These are phyloP conservation scores for Botryotinia calthae DNA, from an alignment of 2,329 filamentous ascomycete genomes.

Conservation along the genomic window DNA sequence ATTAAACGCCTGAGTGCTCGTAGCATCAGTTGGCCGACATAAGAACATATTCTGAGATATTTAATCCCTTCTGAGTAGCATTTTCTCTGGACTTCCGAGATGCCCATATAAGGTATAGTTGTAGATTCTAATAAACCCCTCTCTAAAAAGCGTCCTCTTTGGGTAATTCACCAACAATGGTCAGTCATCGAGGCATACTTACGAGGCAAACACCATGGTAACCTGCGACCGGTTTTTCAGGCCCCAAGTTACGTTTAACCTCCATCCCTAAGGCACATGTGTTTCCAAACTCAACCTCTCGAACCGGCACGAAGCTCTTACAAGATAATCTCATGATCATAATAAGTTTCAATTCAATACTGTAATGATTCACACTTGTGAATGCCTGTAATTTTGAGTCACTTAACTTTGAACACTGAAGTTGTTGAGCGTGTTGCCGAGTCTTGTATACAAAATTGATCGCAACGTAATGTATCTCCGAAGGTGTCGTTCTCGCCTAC, in stretches of 20 bases:
- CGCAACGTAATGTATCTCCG: not conserved
- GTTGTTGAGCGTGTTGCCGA: not conserved
- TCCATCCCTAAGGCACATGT: not conserved
- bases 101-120: not conserved
- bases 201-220: not conserved
- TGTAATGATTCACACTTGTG: slow-evolving; percentile 19
- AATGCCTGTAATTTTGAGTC: not conserved
- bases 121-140: not conserved
- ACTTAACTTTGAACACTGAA: not conserved
- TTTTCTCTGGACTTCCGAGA: not conserved
- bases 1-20: not conserved
- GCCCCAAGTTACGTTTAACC: not conserved
- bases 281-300: not conserved
- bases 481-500: slow-evolving; percentile 9
- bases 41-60: not conserved
- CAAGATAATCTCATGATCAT: slow-evolving; percentile 13
- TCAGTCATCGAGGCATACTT: not conserved
- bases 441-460: not conserved
- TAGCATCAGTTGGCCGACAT: not conserved
- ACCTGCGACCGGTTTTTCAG: not conserved
- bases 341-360: not conserved
- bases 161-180: not conserved
- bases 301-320: not conserved
- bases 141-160: not conserved
- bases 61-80: not conserved